A percentile compares a stretch with the other conserved stretches of the same genome.
phyloP scores from a whole-genome alignment of 192 early-diverging fungal species.

The Coemansia sp. region DNA sequence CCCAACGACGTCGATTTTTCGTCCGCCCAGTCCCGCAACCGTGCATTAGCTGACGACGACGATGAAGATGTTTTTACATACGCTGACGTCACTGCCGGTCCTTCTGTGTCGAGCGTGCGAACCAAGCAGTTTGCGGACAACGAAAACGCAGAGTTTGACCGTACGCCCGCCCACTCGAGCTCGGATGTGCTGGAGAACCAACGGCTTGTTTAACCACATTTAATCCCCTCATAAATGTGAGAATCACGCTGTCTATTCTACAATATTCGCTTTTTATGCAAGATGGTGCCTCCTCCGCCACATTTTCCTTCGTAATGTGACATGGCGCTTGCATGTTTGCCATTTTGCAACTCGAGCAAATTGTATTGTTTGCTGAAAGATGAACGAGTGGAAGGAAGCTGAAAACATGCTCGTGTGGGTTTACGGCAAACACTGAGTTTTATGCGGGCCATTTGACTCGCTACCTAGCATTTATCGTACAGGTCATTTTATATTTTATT shows the following conservation, averaged over 20 bases:
- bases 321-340: too few relatives aligned
- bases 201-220: constrained; percentile 13
- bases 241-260: too few relatives aligned
- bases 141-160: constrained; percentile 7
- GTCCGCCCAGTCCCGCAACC: neutral
- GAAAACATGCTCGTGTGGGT: too few relatives aligned
- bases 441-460: neutral
- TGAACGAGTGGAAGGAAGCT: neutral
- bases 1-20: constrained; percentile 9
- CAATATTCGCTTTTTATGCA: too few relatives aligned
- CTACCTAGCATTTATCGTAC: neutral
- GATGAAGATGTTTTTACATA: constrained; percentile 38
- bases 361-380: too few relatives aligned
- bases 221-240: too few relatives aligned
- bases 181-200: constrained; percentile 18
- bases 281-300: too few relatives aligned
- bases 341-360: too few relatives aligned
- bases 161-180: constrained; percentile 5
- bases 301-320: too few relatives aligned
- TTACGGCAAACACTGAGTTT: neutral
- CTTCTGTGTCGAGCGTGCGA: constrained; percentile 7
- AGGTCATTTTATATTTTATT: too few relatives aligned
- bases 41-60: constrained; percentile 18
- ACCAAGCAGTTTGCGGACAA: constrained; percentile 3
- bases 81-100: constrained; percentile 11